These are phyloP conservation scores for Saccharomycopsis hybrid DNA, from an alignment of 1,139 yeast species.

Conservation along the genomic window DNA sequence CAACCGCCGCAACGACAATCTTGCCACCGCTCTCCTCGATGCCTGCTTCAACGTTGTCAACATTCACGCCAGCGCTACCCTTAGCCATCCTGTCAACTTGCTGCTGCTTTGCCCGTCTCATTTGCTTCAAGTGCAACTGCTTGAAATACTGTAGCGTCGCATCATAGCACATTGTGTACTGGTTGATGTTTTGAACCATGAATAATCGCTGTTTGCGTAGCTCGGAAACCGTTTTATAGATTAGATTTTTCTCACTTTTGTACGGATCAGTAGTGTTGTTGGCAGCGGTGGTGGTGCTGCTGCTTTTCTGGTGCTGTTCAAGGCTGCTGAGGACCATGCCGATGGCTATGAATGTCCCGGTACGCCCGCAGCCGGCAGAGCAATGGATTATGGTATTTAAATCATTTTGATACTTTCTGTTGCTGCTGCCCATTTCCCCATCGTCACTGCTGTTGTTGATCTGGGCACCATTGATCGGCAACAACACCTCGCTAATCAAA, in stretches of 20 bases:
- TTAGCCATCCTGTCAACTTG: no score
- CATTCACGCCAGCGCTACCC: no score
- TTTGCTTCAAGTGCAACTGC: no score
- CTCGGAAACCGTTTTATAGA: conserved; percentile 49
- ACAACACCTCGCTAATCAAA: conserved; percentile 19
- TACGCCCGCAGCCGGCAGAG: conserved; percentile 90
- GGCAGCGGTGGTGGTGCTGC: no score
- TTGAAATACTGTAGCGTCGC: not conserved
- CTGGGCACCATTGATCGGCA: not conserved
- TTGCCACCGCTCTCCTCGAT: no score
- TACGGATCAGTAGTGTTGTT: no score
- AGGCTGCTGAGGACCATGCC: conserved; percentile 33
- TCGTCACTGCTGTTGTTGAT: not conserved
- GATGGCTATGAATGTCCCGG: conserved; percentile 77
- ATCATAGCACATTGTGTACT: conserved; percentile 71
- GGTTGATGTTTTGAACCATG: conserved; percentile 79
- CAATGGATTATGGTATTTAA: conserved; percentile 50
- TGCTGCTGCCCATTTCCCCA: not conserved
- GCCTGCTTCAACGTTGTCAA: no score
- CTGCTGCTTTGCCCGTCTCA: no score
- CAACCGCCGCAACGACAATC: no score
- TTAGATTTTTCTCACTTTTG: conserved; percentile 27
- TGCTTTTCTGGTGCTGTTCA: no score
- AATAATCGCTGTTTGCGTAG: conserved; percentile 68
- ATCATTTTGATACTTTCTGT: not conserved